These are phyloP conservation scores for Polygonum maritimum DNA, from an alignment of 148 eudicot genomes.

Conservation along the genomic window DNA sequence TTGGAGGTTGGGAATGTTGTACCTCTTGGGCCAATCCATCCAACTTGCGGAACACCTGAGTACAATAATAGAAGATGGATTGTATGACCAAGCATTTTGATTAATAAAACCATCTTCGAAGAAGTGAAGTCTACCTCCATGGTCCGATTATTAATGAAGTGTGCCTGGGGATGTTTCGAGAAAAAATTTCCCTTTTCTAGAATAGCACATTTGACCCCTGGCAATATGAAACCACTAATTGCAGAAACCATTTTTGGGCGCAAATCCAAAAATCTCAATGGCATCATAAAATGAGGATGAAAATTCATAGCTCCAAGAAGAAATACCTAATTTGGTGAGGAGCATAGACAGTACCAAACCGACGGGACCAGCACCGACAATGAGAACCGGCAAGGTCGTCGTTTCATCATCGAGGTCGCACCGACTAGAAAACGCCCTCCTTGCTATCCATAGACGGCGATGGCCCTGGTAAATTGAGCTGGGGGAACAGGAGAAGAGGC, in stretches of 20 bases:
- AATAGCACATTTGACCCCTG: conserved; percentile 82
- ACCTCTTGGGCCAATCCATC: conserved; percentile 85
- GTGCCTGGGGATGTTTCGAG: conserved; percentile 91
- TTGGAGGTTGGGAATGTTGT: conserved; percentile 69
- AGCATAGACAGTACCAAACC: conserved; percentile 75
- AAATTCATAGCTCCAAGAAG: conserved; percentile 10
- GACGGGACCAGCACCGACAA: conserved; percentile 96
- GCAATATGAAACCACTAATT: background rate
- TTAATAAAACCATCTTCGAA: background rate
- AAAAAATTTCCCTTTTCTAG: conserved; percentile 65
- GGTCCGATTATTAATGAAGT: conserved; percentile 89
- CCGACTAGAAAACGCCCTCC: background rate
- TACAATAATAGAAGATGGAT: conserved; percentile 14
- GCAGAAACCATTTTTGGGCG: background rate
- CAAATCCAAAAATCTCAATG: background rate
- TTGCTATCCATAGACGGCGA: background rate
- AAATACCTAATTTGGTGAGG: conserved; percentile 76
- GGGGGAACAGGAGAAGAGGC: background rate
- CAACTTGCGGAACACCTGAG: conserved; percentile 76
- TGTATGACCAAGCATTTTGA: background rate
- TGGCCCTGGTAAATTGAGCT: background rate
- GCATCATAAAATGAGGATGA: background rate
- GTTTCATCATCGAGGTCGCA: conserved; percentile 14
- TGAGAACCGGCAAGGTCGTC: conserved; percentile 62
- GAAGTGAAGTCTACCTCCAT: conserved; percentile 65